A percentile compares a stretch with the other conserved stretches of the same genome.
phyloP scores from a whole-genome alignment of 2,329 filamentous ascomycete species.

The Cercospora beticola region DNA sequence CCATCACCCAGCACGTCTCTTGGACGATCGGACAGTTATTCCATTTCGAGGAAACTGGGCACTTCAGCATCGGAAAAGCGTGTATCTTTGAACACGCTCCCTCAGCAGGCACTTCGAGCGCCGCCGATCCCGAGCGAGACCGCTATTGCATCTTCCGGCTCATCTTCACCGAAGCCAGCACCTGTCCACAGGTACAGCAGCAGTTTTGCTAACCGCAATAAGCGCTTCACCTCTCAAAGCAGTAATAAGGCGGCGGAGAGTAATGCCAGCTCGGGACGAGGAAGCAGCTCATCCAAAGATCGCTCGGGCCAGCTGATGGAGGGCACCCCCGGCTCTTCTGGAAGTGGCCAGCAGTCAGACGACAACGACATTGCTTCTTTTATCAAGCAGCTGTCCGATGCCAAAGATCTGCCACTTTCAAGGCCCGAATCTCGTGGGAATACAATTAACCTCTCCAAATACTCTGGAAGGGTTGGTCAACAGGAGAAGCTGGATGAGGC shows the following conservation, averaged over 20 bases:
- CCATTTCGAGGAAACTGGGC: slow-evolving; percentile 18
- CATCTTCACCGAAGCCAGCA: slow-evolving; percentile 75
- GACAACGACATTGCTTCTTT: slow-evolving; percentile 95
- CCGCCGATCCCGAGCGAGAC: slow-evolving; percentile 63
- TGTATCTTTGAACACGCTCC: slow-evolving; percentile 71
- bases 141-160: slow-evolving; percentile 63
- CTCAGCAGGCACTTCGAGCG: slow-evolving; percentile 70
- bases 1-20: slow-evolving; percentile 51
- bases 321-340: slow-evolving; percentile 64
- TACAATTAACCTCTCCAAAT: slow-evolving; percentile 57
- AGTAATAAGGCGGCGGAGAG: slow-evolving; percentile 68
- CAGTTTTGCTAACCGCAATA: slow-evolving; percentile 84
- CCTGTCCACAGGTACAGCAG: slow-evolving; percentile 86
- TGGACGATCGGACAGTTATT: slow-evolving; percentile 17
- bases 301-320: slow-evolving; percentile 48
- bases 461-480: slow-evolving; percentile 84
- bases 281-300: slow-evolving; percentile 63
- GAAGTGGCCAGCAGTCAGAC: slow-evolving; percentile 66
- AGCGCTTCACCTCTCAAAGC: slow-evolving; percentile 69
- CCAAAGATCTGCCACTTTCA: slow-evolving; percentile 74
- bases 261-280: slow-evolving; percentile 76
- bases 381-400: slow-evolving; percentile 80
- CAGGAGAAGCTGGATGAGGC: slow-evolving; percentile 80
- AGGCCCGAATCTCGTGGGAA: slow-evolving; percentile 58
- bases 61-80: slow-evolving; percentile 51